Percentiles rank a stretch among this genome's conserved stretches.
phyloP scores from a whole-genome alignment of 139 green algal genomes.

The Tetratostichococcus sp. region DNA sequence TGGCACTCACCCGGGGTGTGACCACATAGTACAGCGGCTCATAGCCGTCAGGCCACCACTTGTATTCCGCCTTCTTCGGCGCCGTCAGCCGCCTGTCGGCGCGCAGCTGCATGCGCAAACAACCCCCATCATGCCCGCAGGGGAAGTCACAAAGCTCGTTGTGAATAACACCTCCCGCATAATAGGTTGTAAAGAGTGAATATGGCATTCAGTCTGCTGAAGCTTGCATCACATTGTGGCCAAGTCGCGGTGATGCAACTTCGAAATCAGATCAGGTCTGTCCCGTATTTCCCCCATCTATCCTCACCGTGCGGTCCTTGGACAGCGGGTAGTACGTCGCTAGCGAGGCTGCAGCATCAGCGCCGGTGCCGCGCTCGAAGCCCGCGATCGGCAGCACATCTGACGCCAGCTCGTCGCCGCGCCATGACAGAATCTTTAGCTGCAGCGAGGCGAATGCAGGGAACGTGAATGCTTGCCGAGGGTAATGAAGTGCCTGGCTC shows the following conservation, averaged over 20 bases:
- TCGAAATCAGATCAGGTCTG: no score
- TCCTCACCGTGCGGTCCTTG: neutral
- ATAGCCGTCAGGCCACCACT: conserved; percentile 50
- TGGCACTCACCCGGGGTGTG: conserved; percentile 33
- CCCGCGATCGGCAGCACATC: conserved; percentile 46
- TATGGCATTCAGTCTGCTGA: no score
- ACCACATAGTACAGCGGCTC: conserved; percentile 71
- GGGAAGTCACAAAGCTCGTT: no score
- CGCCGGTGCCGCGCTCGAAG: conserved; percentile 19
- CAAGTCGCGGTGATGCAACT: no score
- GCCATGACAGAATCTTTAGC: conserved; percentile 31
- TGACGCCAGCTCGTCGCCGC: conserved; percentile 40
- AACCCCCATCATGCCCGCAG: no score
- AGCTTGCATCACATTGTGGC: no score
- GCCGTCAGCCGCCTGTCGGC: neutral
- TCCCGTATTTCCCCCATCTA: no score
- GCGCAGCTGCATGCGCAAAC: neutral
- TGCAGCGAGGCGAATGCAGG: neutral
- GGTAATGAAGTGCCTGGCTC: neutral
- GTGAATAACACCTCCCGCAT: no score
- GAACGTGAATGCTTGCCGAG: neutral
- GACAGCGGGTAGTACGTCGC: neutral
- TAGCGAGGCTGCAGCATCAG: neutral
- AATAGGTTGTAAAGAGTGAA: no score
- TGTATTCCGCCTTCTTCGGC: neutral